A percentile compares a stretch with the other conserved stretches of the same genome.
Conservation (phyloP, 106 monocot genomes). For the Allium fistulosum region DNA sequence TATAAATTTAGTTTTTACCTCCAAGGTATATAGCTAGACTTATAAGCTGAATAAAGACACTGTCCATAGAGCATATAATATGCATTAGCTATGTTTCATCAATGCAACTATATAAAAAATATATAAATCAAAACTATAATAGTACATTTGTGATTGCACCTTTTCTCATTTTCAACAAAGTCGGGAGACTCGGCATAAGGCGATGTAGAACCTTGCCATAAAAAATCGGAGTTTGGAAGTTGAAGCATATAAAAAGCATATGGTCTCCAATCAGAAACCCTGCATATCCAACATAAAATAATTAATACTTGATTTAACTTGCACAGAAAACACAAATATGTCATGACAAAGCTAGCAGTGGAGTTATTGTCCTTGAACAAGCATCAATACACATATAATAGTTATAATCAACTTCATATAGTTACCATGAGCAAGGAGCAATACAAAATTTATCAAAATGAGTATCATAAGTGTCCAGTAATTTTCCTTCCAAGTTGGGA, state of each 20-base stretch:
- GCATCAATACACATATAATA: too few relatives aligned
- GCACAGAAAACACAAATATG: too few relatives aligned
- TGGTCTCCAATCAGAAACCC: slow-evolving; percentile 30
- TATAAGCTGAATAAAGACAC: too few relatives aligned
- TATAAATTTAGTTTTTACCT: too few relatives aligned
- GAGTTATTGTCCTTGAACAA: too few relatives aligned
- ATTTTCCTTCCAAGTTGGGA: slow-evolving; percentile 44
- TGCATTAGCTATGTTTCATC: too few relatives aligned
- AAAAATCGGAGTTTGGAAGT: slow-evolving; percentile 51
- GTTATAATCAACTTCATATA: neutral
- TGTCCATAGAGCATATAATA: too few relatives aligned
- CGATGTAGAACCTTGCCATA: slow-evolving; percentile 52
- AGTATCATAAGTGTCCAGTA: slow-evolving; percentile 88
- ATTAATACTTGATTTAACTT: too few relatives aligned
- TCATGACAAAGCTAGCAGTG: too few relatives aligned
- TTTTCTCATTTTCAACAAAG: slow-evolving; percentile 64
- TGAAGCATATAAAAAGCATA: slow-evolving; percentile 24
- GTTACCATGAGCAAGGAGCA: slow-evolving; percentile 70
- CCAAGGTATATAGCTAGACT: too few relatives aligned
- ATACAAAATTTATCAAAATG: slow-evolving; percentile 51
- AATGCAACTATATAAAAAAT: too few relatives aligned
- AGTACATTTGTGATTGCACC: slow-evolving; percentile 15
- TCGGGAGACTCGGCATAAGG: slow-evolving; percentile 59
- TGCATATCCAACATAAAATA: slow-evolving; percentile 7
- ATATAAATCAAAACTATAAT: neutral